A percentile compares a stretch with the other conserved stretches of the same genome.
Conservation (phyloP, 2,329 filamentous ascomycete species). For the Nemania sp. region DNA sequence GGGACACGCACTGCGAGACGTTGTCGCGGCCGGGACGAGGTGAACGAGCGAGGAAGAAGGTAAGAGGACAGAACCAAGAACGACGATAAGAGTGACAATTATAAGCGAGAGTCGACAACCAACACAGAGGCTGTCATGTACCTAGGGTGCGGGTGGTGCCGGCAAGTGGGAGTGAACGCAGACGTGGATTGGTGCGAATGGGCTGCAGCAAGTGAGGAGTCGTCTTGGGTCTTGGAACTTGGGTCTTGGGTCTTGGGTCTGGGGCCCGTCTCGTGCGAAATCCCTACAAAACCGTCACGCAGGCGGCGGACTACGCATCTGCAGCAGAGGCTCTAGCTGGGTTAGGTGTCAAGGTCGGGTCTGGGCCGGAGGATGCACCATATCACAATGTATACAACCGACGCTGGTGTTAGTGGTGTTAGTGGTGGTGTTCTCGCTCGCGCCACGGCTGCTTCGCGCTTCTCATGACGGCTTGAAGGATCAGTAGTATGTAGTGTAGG, state of each 20-base stretch:
- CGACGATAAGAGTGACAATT: conserved; percentile 13
- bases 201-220: conserved; percentile 26
- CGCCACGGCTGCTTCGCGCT: too few species aligned
- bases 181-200: conserved; percentile 22
- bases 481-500: too few species aligned
- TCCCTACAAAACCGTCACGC: conserved; percentile 12
- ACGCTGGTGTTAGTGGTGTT: too few species aligned
- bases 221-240: conserved; percentile 11
- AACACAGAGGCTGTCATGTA: conserved; percentile 10
- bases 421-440: conserved; percentile 8
- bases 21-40: conserved; percentile 10
- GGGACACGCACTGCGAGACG: conserved; percentile 5
- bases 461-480: neutral
- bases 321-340: conserved; percentile 2
- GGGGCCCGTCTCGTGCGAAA: neutral
- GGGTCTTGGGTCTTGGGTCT: neutral
- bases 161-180: conserved; percentile 18
- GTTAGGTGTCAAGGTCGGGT: conserved; percentile 10
- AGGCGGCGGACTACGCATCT: conserved; percentile 1
- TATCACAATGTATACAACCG: conserved; percentile 6
- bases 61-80: neutral
- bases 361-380: conserved; percentile 11
- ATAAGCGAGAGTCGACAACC: conserved; percentile 14
- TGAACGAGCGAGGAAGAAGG: conserved; percentile 11
- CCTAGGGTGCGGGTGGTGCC: conserved; percentile 18